A percentile compares a stretch with the other conserved stretches of the same genome.
These are phyloP conservation scores for Eragrostis curvula DNA, from an alignment of 176 grass and related monocot species.

Conservation along the genomic window DNA sequence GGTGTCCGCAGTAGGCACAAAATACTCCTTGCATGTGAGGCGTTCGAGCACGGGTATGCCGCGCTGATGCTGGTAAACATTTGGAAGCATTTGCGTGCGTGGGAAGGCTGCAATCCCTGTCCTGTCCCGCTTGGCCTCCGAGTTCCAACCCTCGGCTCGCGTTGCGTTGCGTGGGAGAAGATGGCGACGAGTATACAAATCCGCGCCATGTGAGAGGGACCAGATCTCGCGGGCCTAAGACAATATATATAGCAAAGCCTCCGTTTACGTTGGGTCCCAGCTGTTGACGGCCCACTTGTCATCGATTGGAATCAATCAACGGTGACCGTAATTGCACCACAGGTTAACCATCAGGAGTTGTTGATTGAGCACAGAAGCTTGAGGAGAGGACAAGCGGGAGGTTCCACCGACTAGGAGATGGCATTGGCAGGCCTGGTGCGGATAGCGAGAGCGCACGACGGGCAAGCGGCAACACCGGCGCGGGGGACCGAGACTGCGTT, in stretches of 20 bases:
- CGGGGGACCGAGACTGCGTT: slow-evolving; percentile 45
- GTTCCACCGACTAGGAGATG: slow-evolving; percentile 44
- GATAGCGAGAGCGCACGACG: slow-evolving; percentile 51
- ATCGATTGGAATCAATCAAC: background rate
- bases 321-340: too few species aligned
- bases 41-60: slow-evolving; percentile 30
- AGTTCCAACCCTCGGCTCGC: slow-evolving; percentile 23
- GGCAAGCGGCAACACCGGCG: slow-evolving; percentile 25
- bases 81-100: slow-evolving; percentile 55
- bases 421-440: slow-evolving; percentile 7
- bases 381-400: slow-evolving; percentile 28
- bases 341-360: too few species aligned
- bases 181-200: slow-evolving; percentile 40
- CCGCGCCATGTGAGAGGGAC: slow-evolving; percentile 34
- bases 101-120: slow-evolving; percentile 60
- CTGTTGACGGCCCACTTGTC: background rate
- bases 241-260: background rate
- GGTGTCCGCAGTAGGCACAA: background rate
- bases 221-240: too few species aligned
- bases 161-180: background rate
- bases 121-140: slow-evolving; percentile 28
- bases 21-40: slow-evolving; percentile 24
- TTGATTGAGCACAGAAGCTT: too few species aligned
- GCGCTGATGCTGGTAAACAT: slow-evolving; percentile 26
- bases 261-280: background rate